Base-by-base conservation (phyloP, 192 early-diverging fungal species). In the Backusella circina region DNA sequence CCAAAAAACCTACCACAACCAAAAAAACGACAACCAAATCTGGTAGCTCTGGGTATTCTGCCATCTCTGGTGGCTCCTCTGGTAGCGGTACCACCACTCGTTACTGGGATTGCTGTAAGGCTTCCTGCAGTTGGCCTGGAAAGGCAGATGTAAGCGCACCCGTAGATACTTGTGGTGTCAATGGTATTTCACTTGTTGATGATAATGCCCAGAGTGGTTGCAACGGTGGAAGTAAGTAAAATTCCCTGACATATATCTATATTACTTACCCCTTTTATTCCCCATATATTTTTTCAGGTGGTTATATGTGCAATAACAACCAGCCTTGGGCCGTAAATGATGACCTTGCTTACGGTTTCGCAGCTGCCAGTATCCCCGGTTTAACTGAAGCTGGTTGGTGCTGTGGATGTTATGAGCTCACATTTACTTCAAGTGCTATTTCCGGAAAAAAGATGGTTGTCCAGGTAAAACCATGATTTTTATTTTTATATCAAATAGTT, bases 71-170 rank as follows among this genome's bases (percentile, higher is more conserved):
- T 13, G 76, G 76, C 37, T 35, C 18, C 8, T 72, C 70, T 35
- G 76, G 76, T 18, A 72, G 35, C 32, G 76, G 76, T 31, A 65
- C 39, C 5, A 77, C 76, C 3, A 77, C 76, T 7, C 76, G 76
- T 15, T 77, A 77, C 38, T 77, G 76, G 76, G 77, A 78, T 44
- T 78, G 77, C 44, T 78, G 77, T 65, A 78, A 78, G 16, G 8
- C 77, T 31, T 73, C 71, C 9, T 73, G 77, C 15, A 64, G 65
- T 61, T 73, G 71, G 71, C 32, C 44, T 1, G 77, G 77, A 2
- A 78, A 78, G 50, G 77, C 71, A n/a, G 38, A 39, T n/a, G 77
- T 78, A 1, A 67, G 65, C 9, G 50, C 33, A 26, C 77, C 77
- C 28, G 72, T 78, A 9, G 32, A 70, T 26, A 73, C 71, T 16